These are phyloP conservation scores for Fraxinus quadrangulata DNA, from an alignment of 257 asterid genomes.

Conservation along the genomic window DNA sequence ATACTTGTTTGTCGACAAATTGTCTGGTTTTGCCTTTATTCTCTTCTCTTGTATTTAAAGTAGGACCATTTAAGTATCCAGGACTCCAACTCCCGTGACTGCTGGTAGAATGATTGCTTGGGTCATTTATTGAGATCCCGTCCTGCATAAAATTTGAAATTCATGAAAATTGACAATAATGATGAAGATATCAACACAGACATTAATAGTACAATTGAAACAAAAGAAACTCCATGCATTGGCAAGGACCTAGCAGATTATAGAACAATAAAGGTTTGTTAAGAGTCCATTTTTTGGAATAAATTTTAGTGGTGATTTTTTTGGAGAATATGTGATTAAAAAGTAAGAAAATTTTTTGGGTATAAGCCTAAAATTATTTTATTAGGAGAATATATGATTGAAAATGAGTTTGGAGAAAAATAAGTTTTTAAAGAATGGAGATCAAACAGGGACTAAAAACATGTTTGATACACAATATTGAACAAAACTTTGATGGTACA, in stretches of 20 bases:
- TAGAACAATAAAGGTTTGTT: too few relatives aligned
- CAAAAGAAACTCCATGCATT: neutral
- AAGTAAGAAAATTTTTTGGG: too few relatives aligned
- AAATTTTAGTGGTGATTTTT: too few relatives aligned
- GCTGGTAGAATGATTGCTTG: conserved; percentile 35
- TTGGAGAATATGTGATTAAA: too few relatives aligned
- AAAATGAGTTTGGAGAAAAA: too few relatives aligned
- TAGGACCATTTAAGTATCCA: conserved; percentile 9
- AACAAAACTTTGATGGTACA: too few relatives aligned
- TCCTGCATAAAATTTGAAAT: conserved; percentile 22
- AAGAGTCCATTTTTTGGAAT: too few relatives aligned
- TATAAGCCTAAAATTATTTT: too few relatives aligned
- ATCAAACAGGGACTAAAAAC: too few relatives aligned
- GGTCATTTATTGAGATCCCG: conserved; percentile 17
- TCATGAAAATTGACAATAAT: neutral
- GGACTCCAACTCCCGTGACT: conserved; percentile 56
- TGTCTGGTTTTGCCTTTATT: conserved; percentile 14
- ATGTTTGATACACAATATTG: too few relatives aligned
- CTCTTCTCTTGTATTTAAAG: conserved; percentile 1
- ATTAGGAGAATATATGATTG: too few relatives aligned
- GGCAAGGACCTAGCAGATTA: neutral
- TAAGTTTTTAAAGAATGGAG: too few relatives aligned
- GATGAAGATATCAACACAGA: neutral
- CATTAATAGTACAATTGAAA: neutral
- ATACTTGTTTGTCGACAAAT: conserved; percentile 5